phyloP scores from a whole-genome alignment of 305 asterid species.

The Solanum hybrid region DNA sequence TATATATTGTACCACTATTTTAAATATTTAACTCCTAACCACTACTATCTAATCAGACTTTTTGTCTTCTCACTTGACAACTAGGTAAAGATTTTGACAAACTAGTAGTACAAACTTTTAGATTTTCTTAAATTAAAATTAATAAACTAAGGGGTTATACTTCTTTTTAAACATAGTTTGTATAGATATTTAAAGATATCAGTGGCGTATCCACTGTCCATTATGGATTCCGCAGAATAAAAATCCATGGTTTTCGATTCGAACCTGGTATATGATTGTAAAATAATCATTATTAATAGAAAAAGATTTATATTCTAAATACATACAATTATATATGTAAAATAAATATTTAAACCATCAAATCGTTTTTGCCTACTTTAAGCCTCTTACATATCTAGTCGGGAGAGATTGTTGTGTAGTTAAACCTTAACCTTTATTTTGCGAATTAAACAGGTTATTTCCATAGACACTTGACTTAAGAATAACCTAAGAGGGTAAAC shows the following conservation, averaged over 20 bases:
- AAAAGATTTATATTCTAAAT: neutral
- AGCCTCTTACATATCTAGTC: neutral
- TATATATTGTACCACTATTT: neutral
- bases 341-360: neutral
- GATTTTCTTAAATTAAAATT: neutral
- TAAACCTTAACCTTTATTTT: neutral
- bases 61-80: neutral
- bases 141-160: neutral
- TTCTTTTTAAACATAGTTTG: neutral
- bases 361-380: neutral
- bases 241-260: neutral
- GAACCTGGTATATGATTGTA: neutral
- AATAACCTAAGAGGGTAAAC: neutral
- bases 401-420: neutral
- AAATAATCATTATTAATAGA: neutral
- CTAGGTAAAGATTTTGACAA: neutral
- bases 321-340: neutral
- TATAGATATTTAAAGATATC: neutral
- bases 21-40: neutral
- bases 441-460: neutral
- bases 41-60: neutral
- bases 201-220: neutral
- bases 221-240: neutral
- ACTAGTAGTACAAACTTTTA: neutral
- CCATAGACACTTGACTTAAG: neutral